Evolutionary conservation across 2,329 filamentous ascomycete genomes (phyloP), one percentile per base, ranked within the genome.

Genomic region (Madurella fahalii): DNA sequence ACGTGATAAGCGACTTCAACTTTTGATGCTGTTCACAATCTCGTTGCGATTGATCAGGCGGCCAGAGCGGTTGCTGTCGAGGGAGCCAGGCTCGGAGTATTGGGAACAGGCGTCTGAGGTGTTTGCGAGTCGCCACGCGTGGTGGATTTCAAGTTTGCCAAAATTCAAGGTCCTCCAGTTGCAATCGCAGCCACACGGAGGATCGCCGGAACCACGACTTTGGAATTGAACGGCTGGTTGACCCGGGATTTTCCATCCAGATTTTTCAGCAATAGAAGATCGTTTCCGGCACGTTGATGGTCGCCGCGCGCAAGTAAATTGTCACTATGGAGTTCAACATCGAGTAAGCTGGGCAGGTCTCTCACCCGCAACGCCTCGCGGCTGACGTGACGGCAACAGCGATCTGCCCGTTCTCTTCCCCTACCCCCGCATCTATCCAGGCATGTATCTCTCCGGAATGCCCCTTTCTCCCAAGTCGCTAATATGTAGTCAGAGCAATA

Each of bases 351-450:
- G 7, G 16, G 37, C 8, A 18, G 9, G 15, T 2, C 11, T 41
- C 30, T n/a, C 25, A 40, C 2, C 47, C 32, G 39, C 25, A 17
- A 42, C 9, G 11, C 46, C 20, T 18, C 20, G 25, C 15, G 52
- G 50, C 49, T 56, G 44, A 53, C 47, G 20, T 32, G n/a, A 44
- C 45, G 40, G 25, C 44, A 16, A 42, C 52, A 83, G 80, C 65
- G 79, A 82, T 54, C 69, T 83, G 18, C 78, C 78, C 44, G 73
- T 83, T 49, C 73, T 83, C 61, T 83, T 83, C 61, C 80, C 80
- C 17, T 83, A 83, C 52, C 80, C 80, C 34, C 74, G 76, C 64
- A 83, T 83, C 64, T 83, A 83, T 62, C 79, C 79, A 70, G 77
- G 77, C 77, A 67, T 60, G 71, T 64, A 39, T 5, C 13, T 50